A percentile compares a stretch with the other conserved stretches of the same genome.
Conservation (phyloP, 2,329 filamentous ascomycete genomes). For the Huntiella omanensis region DNA sequence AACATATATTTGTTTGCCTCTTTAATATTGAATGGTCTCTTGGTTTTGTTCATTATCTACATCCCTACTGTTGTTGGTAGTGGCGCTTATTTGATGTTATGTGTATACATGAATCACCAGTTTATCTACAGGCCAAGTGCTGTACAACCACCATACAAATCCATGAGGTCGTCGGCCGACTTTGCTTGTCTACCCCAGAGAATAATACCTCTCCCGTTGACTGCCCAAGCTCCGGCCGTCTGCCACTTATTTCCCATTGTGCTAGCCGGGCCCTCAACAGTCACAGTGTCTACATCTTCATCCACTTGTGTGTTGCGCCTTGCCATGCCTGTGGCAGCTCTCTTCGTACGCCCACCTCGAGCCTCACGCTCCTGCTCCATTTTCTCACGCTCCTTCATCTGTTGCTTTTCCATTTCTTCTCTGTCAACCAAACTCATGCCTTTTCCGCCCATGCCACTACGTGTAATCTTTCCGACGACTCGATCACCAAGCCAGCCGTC, state of each 20-base stretch:
- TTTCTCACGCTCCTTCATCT: not conserved
- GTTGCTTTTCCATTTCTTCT: slow-evolving; percentile 1
- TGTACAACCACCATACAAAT: slow-evolving; percentile 29
- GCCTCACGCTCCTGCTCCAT: not conserved
- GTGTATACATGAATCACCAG: not conserved
- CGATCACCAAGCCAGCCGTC: slow-evolving; percentile 31
- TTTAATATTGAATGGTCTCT: not conserved
- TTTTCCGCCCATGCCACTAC: slow-evolving; percentile 3
- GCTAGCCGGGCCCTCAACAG: slow-evolving; percentile 21
- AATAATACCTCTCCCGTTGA: slow-evolving; percentile 30
- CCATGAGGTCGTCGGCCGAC: slow-evolving; percentile 31
- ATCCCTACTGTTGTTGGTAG: not conserved
- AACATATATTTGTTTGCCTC: not conserved
- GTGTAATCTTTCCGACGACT: slow-evolving; percentile 26
- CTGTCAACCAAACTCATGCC: slow-evolving; percentile 2
- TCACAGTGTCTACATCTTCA: not conserved
- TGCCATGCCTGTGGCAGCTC: not conserved
- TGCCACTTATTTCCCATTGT: slow-evolving; percentile 39
- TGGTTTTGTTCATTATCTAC: not conserved
- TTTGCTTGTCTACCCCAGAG: slow-evolving; percentile 31
- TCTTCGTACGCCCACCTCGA: not conserved
- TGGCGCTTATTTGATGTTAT: not conserved
- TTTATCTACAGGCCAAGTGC: slow-evolving; percentile 18
- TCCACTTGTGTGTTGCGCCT: slow-evolving; percentile 16
- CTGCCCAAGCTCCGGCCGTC: slow-evolving; percentile 31